Percentiles rank a stretch among this genome's conserved stretches.
Conservation (phyloP, 352 stramenopile genomes). For the Blastocystis sp. region DNA sequence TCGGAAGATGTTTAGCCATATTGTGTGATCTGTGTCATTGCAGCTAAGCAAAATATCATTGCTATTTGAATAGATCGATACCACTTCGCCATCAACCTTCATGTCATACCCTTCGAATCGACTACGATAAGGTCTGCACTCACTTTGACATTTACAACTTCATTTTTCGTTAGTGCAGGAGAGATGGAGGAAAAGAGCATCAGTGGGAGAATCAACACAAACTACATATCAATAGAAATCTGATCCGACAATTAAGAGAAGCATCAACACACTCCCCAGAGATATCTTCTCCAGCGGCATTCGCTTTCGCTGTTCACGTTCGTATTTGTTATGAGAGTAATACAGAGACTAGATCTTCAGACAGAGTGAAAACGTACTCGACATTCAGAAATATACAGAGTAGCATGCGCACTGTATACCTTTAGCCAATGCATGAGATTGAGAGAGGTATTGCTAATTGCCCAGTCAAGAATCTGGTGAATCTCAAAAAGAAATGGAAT, state of each 20-base stretch:
- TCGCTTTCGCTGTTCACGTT: slow-evolving; percentile 38
- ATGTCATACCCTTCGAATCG: neutral
- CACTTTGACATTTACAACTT: neutral
- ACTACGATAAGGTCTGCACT: neutral
- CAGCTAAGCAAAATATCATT: slow-evolving; percentile 24
- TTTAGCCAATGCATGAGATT: slow-evolving; percentile 52
- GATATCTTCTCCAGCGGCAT: slow-evolving; percentile 2
- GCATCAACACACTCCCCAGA: neutral
- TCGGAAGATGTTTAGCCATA: neutral
- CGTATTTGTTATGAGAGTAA: neutral
- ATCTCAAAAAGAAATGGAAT: slow-evolving; percentile 61
- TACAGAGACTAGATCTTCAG: neutral
- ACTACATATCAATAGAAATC: neutral
- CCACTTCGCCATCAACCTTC: neutral
- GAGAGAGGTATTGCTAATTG: neutral
- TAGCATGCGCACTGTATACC: neutral
- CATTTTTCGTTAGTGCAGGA: slow-evolving; percentile 1
- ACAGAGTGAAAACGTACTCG: neutral
- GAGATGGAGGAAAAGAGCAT: slow-evolving; percentile 56
- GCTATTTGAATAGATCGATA: neutral
- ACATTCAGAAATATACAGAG: slow-evolving; percentile 27
- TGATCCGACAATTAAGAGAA: neutral
- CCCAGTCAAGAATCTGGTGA: slow-evolving; percentile 56
- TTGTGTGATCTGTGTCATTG: neutral
- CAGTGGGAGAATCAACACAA: slow-evolving; percentile 45